A percentile compares a stretch with the other conserved stretches of the same genome.
Conservation (phyloP, 805 yeast genomes). For the Metschnikowia hibisci region DNA sequence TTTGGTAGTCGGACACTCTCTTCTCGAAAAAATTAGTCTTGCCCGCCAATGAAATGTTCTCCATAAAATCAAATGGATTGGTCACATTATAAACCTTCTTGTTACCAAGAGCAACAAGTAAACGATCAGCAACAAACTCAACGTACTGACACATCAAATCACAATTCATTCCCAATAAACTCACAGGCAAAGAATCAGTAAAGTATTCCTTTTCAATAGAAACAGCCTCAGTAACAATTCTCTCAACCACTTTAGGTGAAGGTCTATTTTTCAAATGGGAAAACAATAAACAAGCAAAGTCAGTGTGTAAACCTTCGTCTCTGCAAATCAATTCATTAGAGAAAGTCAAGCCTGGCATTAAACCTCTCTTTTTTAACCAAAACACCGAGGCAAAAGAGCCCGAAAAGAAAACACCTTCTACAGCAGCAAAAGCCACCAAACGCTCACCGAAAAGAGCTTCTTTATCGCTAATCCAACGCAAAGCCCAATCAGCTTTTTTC, state of each 20-base stretch:
- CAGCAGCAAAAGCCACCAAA: conserved; percentile 96
- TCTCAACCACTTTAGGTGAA: conserved; percentile 68
- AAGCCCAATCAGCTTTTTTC: conserved; percentile 98
- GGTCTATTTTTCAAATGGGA: conserved; percentile 93
- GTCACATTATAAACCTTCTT: conserved; percentile 79
- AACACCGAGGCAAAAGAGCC: conserved; percentile 98
- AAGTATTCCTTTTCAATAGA: conserved; percentile 70
- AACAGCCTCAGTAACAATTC: conserved; percentile 92
- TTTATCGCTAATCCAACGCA: conserved; percentile 90
- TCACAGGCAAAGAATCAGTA: conserved; percentile 84
- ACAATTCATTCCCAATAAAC: conserved; percentile 91
- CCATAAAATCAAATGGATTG: conserved; percentile 98
- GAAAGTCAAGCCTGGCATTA: conserved; percentile 98
- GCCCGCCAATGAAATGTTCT: conserved; percentile 96
- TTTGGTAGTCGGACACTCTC: conserved; percentile 97
- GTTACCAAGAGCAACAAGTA: conserved; percentile 87
- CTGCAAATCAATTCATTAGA: conserved; percentile 96
- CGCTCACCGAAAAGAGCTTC: conserved; percentile 92
- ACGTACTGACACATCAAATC: conserved; percentile 96
- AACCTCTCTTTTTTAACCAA: conserved; percentile 98
- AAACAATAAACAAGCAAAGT: conserved; percentile 93
- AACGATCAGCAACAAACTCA: conserved; percentile 95
- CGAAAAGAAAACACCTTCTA: conserved; percentile 97
- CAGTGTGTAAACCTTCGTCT: conserved; percentile 98
- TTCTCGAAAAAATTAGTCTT: conserved; percentile 98